These are phyloP conservation scores for Kokia cookei DNA, from an alignment of 441 rosid species.

Conservation along the genomic window DNA sequence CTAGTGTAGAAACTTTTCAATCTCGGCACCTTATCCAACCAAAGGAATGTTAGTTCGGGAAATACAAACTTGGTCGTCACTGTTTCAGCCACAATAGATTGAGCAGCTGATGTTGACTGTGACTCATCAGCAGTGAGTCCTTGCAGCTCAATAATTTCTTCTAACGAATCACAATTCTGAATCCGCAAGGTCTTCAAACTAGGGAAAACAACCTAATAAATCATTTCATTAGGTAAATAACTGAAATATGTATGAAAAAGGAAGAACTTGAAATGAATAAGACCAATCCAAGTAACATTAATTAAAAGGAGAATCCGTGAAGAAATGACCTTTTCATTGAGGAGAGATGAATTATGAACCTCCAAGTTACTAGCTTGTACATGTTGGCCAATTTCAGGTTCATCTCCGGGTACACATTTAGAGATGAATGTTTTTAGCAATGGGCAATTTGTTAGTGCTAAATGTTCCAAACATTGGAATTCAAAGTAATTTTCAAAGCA, in stretches of 20 bases:
- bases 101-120: no score
- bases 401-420: background rate
- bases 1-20: conserved; percentile 6
- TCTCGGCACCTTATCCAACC: background rate
- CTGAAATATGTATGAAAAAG: background rate
- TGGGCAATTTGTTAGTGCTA: background rate
- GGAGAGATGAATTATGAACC: background rate
- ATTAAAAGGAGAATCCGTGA: background rate
- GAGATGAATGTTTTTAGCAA: background rate
- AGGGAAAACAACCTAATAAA: conserved; percentile 12
- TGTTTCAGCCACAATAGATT: background rate
- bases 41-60: background rate
- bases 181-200: background rate
- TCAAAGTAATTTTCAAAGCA: no score
- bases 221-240: background rate
- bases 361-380: background rate
- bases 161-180: background rate
- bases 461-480: accelerated
- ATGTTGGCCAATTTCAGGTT: background rate
- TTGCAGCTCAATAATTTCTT: background rate
- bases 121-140: background rate
- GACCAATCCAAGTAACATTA: background rate
- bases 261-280: background rate
- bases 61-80: background rate
- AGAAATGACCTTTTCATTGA: conserved; percentile 11